Conservation (phyloP, 352 stramenopile genomes). For the Phytophthora citrophthora region DNA sequence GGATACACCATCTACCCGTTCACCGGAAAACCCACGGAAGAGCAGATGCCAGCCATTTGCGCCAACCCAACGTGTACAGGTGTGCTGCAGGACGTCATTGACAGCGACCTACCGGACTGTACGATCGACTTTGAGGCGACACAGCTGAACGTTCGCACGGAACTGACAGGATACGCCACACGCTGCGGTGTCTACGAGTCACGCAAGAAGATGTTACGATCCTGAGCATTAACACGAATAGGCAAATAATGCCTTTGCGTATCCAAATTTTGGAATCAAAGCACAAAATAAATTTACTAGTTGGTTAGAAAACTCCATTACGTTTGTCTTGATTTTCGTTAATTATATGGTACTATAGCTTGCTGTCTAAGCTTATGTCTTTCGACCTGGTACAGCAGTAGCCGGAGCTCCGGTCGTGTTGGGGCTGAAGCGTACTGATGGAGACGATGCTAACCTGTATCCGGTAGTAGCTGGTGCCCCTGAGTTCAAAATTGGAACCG, state of each 20-base stretch:
- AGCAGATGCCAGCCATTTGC: slow-evolving; percentile 34
- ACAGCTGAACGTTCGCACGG: slow-evolving; percentile 33
- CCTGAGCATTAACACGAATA: background rate
- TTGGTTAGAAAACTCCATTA: slow-evolving; percentile 17
- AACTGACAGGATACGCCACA: slow-evolving; percentile 26
- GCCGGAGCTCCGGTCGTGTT: slow-evolving; percentile 24
- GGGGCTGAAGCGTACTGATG: slow-evolving; percentile 24
- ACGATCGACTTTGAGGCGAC: slow-evolving; percentile 38
- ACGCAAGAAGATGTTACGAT: slow-evolving; percentile 15
- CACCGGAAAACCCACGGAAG: slow-evolving; percentile 30
- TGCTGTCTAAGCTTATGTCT: slow-evolving; percentile 24
- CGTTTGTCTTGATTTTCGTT: slow-evolving; percentile 22
- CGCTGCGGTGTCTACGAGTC: slow-evolving; percentile 29
- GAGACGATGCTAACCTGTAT: slow-evolving; percentile 33
- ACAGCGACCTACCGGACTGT: slow-evolving; percentile 39
- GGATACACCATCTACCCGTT: slow-evolving; percentile 44
- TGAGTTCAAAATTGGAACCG: slow-evolving; percentile 24
- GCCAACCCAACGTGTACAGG: slow-evolving; percentile 34
- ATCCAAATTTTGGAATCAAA: too few relatives aligned
- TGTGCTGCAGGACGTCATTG: slow-evolving; percentile 28
- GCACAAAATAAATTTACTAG: too few relatives aligned
- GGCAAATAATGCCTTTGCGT: background rate
- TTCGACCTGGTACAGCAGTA: slow-evolving; percentile 17
- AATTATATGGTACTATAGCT: slow-evolving; percentile 29
- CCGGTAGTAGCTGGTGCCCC: slow-evolving; percentile 19